phyloP scores from a whole-genome alignment of 2,329 filamentous ascomycete species.

The Venturia effusa region DNA sequence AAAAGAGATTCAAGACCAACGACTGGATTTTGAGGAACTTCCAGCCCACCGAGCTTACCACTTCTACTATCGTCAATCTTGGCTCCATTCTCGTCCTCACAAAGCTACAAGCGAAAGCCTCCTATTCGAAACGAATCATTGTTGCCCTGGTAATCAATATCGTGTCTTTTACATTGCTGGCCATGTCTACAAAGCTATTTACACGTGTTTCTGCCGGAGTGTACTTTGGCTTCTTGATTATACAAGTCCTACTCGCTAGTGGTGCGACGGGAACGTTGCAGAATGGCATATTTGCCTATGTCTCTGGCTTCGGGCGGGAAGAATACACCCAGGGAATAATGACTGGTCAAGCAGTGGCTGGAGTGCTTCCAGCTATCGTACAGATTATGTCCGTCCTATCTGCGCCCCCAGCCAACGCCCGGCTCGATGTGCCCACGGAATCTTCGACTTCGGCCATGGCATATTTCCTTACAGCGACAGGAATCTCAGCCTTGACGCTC shows the following conservation, averaged over 20 bases:
- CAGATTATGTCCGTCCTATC: slow-evolving; percentile 76
- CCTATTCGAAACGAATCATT: slow-evolving; percentile 80
- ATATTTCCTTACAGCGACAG: slow-evolving; percentile 83
- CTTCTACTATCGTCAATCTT: slow-evolving; percentile 78
- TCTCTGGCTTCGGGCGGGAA: slow-evolving; percentile 68
- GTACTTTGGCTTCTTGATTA: slow-evolving; percentile 74
- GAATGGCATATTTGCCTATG: slow-evolving; percentile 90
- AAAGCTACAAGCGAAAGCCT: slow-evolving; percentile 69
- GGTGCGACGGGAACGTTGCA: slow-evolving; percentile 77
- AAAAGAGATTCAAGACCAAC: slow-evolving; percentile 62
- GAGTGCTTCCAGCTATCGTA: slow-evolving; percentile 76
- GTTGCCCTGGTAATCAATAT: slow-evolving; percentile 66
- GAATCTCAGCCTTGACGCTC: slow-evolving; percentile 59
- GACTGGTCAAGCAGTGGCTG: slow-evolving; percentile 85
- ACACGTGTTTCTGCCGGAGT: slow-evolving; percentile 47
- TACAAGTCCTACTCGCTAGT: slow-evolving; percentile 70
- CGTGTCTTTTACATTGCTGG: slow-evolving; percentile 64
- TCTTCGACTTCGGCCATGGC: slow-evolving; percentile 66
- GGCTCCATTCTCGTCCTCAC: slow-evolving; percentile 64
- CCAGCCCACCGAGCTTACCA: slow-evolving; percentile 78
- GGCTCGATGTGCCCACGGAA: slow-evolving; percentile 23
- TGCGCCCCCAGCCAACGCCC: slow-evolving; percentile 38
- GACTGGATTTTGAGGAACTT: slow-evolving; percentile 69
- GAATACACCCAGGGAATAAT: slow-evolving; percentile 96
- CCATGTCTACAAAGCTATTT: slow-evolving; percentile 65